These are phyloP conservation scores for Arachnomyces sp. DNA, from an alignment of 2,329 filamentous ascomycete species.

Conservation along the genomic window DNA sequence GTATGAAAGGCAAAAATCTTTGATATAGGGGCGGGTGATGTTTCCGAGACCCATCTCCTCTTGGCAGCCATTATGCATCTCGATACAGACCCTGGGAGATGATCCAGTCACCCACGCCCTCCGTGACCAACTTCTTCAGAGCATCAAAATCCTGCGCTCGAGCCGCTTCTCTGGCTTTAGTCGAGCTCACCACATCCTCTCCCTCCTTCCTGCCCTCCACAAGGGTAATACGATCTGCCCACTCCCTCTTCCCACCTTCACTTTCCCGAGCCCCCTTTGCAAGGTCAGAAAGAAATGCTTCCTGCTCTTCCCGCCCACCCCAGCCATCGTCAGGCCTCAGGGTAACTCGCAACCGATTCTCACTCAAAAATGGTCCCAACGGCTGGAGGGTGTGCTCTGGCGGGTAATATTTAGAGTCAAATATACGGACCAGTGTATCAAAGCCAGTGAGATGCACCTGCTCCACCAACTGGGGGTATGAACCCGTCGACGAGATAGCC, in stretches of 20 bases:
- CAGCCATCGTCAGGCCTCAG: conserved; percentile 34
- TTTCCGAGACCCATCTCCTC: no score
- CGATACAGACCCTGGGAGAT: conserved; percentile 25
- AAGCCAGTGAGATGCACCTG: conserved; percentile 43
- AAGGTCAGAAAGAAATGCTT: conserved; percentile 29
- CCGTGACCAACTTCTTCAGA: conserved; percentile 29
- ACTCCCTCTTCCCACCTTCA: conserved; percentile 33
- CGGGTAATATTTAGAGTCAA: conserved; percentile 42
- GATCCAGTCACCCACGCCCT: conserved; percentile 26
- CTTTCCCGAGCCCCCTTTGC: conserved; percentile 29
- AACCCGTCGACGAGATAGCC: conserved; percentile 26
- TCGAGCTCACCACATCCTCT: conserved; percentile 35
- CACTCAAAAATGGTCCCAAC: conserved; percentile 33
- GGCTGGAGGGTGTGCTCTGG: conserved; percentile 35
- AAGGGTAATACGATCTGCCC: conserved; percentile 35
- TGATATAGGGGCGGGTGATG: no score
- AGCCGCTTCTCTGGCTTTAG: conserved; percentile 31
- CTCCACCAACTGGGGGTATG: conserved; percentile 29
- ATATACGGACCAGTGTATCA: conserved; percentile 42
- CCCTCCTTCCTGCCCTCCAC: conserved; percentile 30
- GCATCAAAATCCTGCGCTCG: conserved; percentile 20
- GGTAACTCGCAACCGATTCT: conserved; percentile 37
- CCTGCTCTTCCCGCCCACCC: conserved; percentile 32
- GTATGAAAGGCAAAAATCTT: no score
- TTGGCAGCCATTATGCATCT: conserved; percentile 4